phyloP scores from a whole-genome alignment of 345 rosid species.

The Pistacia integerrima region DNA sequence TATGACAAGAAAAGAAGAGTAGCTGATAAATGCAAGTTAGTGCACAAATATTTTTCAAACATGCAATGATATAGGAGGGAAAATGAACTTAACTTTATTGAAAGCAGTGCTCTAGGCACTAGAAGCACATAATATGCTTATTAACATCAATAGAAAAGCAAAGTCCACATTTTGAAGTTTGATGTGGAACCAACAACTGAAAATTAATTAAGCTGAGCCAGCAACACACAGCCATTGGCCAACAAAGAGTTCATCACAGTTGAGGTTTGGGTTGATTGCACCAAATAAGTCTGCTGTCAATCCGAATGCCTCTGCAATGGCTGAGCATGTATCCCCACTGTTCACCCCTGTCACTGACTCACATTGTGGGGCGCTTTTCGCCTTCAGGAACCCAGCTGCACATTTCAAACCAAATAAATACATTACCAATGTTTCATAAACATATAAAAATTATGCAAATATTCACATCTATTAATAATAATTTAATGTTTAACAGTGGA shows the following conservation, averaged over 20 bases:
- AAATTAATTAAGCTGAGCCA: conserved; percentile 4
- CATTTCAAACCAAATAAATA: background rate
- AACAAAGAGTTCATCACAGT: conserved; percentile 28
- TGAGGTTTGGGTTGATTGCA: conserved; percentile 38
- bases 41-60: background rate
- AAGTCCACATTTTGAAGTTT: background rate
- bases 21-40: too few relatives aligned
- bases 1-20: too few relatives aligned
- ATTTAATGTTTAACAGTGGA: too few relatives aligned
- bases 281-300: background rate
- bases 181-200: background rate
- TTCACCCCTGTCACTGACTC: background rate
- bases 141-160: background rate
- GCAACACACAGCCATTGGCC: conserved; percentile 46
- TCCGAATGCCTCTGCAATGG: background rate
- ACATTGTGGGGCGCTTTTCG: background rate
- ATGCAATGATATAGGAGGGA: background rate
- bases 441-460: too few relatives aligned
- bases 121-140: background rate
- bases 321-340: conserved; percentile 22
- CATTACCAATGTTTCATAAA: too few relatives aligned
- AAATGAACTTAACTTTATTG: background rate
- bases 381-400: background rate
- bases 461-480: too few relatives aligned
- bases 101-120: background rate